Conservation (phyloP, 352 stramenopile genomes). For the Phytophthora tubulina region DNA sequence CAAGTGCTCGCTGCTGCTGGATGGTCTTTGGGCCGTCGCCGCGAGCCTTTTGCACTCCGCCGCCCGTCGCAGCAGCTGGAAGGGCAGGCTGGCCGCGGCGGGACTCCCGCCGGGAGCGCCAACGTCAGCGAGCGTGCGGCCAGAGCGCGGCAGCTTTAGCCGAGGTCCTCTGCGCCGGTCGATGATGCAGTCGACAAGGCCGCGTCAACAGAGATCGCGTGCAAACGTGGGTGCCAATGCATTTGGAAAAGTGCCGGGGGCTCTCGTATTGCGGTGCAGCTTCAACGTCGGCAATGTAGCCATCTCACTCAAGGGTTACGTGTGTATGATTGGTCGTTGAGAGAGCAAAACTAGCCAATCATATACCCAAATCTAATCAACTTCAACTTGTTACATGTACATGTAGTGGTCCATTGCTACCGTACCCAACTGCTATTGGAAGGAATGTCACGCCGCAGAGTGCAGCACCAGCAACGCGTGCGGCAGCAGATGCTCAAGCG, state of each 20-base stretch:
- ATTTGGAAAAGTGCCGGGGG: neutral
- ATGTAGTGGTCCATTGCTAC: no score
- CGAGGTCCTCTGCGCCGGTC: neutral
- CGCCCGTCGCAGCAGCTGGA: constrained; percentile 18
- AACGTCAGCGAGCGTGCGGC: neutral
- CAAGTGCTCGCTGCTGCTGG: constrained; percentile 19
- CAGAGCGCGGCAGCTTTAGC: neutral
- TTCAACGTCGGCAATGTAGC: neutral
- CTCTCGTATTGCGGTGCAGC: neutral
- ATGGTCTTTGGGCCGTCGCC: constrained; percentile 13
- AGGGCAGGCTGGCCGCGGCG: neutral
- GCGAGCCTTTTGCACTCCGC: neutral
- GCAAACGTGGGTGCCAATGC: neutral
- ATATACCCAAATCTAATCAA: constrained; percentile 6
- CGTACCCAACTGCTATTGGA: neutral
- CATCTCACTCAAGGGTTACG: no score
- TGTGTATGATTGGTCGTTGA: no score
- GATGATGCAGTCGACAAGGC: neutral
- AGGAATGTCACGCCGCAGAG: constrained; percentile 7
- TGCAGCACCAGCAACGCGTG: constrained; percentile 32
- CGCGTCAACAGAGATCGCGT: neutral
- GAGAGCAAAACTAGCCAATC: neutral
- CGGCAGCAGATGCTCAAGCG: constrained; percentile 28
- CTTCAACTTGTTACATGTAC: constrained; percentile 9
- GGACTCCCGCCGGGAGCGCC: neutral